A percentile compares a stretch with the other conserved stretches of the same genome.
phyloP scores from a whole-genome alignment of 495 filamentous ascomycete species.

The Penicillium fimorum region DNA sequence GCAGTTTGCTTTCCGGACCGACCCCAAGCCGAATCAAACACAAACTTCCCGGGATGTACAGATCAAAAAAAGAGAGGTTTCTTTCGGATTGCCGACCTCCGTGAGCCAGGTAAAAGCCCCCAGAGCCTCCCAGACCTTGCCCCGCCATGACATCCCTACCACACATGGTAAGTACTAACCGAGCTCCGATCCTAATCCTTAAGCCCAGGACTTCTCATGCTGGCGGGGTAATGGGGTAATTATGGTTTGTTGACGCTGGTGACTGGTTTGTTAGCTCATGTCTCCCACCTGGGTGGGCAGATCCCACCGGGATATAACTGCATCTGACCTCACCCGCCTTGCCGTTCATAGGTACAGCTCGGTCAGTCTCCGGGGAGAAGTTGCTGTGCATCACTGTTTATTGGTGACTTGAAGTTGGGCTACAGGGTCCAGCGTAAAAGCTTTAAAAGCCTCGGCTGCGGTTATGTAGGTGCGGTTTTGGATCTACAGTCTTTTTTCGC shows the following conservation, averaged over 20 bases:
- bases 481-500: not conserved
- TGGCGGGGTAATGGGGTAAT: not conserved
- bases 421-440: not conserved
- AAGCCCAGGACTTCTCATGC: not conserved
- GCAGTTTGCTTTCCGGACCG: not conserved
- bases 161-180: not conserved
- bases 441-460: conserved; percentile 10
- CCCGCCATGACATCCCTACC: conserved; percentile 15
- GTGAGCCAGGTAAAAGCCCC: not conserved
- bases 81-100: conserved; percentile 4
- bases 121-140: not conserved
- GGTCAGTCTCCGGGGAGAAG: conserved; percentile 25
- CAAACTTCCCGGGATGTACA: not conserved
- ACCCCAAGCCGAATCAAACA: not conserved
- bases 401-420: conserved; percentile 9
- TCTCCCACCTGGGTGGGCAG: not conserved
- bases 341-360: conserved; percentile 13
- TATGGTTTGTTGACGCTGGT: not conserved
- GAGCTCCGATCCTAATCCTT: not conserved
- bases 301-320: conserved; percentile 15
- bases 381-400: conserved; percentile 1
- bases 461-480: not conserved
- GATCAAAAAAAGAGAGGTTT: not conserved
- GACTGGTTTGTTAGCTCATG: not conserved
- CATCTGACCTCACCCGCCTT: conserved; percentile 8